Percentiles rank a stretch among this genome's conserved stretches.
Evolutionary conservation across 176 grass and related monocot species (phyloP).

Genomic region (Paspalum vaginatum): DNA sequence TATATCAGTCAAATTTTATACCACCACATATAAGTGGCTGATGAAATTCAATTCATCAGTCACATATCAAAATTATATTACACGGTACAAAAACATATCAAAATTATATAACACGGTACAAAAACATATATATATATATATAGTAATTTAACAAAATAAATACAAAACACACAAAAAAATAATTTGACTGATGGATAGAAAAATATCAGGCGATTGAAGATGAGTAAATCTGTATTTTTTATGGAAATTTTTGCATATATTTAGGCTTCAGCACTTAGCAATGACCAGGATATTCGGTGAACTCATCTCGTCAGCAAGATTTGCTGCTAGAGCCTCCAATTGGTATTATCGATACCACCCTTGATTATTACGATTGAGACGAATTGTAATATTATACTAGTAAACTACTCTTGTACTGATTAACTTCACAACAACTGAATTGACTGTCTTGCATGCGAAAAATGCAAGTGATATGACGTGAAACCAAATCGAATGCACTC

Average conservation of each 20-base stretch:
- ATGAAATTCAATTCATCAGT: too few species aligned
- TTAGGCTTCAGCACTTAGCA: neutral
- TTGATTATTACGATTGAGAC: neutral
- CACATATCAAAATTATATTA: too few species aligned
- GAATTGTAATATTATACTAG: neutral
- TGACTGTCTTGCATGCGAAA: neutral
- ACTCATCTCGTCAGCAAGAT: neutral
- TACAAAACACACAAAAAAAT: too few species aligned
- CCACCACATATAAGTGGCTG: too few species aligned
- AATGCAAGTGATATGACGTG: neutral
- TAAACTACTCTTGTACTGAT: neutral
- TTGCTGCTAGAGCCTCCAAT: conserved; percentile 4
- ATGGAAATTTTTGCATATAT: neutral
- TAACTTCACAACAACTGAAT: neutral
- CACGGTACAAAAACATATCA: too few species aligned
- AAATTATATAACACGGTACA: too few species aligned
- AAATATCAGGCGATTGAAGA: too few species aligned
- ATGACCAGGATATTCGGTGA: neutral
- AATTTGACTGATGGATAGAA: too few species aligned
- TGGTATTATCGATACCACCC: neutral
- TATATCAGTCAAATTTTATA: too few species aligned
- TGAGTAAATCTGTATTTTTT: too few species aligned
- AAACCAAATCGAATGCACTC: neutral
- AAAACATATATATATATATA: too few species aligned
- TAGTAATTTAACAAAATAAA: too few species aligned